phyloP scores from a whole-genome alignment of 176 grass and related monocot genomes.

The Aegilops longissima region DNA sequence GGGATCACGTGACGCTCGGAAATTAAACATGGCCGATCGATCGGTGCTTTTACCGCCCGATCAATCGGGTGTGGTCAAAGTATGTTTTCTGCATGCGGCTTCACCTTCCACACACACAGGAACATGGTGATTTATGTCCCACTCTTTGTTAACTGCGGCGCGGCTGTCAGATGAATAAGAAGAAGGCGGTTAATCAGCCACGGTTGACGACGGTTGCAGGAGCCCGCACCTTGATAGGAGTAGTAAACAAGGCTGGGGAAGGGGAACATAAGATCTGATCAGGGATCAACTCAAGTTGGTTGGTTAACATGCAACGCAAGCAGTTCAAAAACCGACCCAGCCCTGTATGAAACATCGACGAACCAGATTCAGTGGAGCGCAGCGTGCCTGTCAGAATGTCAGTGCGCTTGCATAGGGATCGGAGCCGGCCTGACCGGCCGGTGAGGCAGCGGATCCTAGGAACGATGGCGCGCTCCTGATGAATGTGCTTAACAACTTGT shows the following conservation, averaged over 20 bases:
- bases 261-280: not conserved
- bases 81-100: not conserved
- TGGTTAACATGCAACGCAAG: not conserved
- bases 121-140: not conserved
- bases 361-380: not conserved
- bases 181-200: not conserved
- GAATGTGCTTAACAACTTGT: not conserved
- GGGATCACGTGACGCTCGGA: conserved; percentile 30
- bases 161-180: not conserved
- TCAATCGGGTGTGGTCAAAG: not conserved
- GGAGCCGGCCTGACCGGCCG: not conserved
- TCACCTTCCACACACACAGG: not conserved
- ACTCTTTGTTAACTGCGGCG: not conserved
- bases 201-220: not conserved
- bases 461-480: not conserved
- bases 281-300: not conserved
- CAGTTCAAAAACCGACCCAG: not conserved
- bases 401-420: conserved; percentile 33
- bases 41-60: conserved; percentile 13
- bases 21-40: not conserved
- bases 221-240: not conserved
- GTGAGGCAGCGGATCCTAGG: conserved; percentile 28
- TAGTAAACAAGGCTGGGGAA: not conserved
- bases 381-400: not conserved
- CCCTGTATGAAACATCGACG: not conserved